Evolutionary conservation across 2,329 filamentous ascomycete species (phyloP), one percentile per base, ranked within the genome.

Genomic region (Harringtonia aguacate): DNA sequence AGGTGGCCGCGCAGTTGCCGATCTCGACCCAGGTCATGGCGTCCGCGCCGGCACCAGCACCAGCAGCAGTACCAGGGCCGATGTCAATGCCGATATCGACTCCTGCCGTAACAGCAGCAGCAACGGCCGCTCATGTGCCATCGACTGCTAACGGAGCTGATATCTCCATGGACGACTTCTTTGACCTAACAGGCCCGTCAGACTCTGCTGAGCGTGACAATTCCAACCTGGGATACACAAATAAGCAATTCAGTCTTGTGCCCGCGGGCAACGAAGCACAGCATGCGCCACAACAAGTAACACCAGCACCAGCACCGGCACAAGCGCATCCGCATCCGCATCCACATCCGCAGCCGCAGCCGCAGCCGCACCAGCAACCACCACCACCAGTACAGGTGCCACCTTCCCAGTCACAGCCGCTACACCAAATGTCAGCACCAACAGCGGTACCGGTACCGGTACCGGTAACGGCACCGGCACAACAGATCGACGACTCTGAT

Each of bases 211-310:
- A 50, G n/a, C 39, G 39, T 7, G 36, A 50, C 29, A 47, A 60
- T 38, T 56, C 64, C n/a, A 65, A 68, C 41, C 61, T 69, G 8
- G 68, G 68, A 48, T 77, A 76, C 51, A 76, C 73, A 14, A 64
- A 76, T 49, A 76, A 76, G 70, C 66, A 72, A 30, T 77, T 77
- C 50, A 67, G 70, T 0, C 60, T 76, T 5, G 73, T 69, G 2
- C 68, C 72, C 1, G 49, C 64, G 10, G 35, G 35, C n/a, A 18
- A 27, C n/a, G 46, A 49, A 7, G 47, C 22, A 38, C 45, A 44
- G 28, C 38, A 35, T 7, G 30, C 33, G 15, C 5, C 22, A 6
- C 14, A 15, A 8, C 39, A 41, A 29, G 29, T 22, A 39, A n/a
- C 21, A 27, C 12, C 34, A 43, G 21, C 27, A 15, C 28, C 36